phyloP scores from a whole-genome alignment of 345 rosid species.

The Rubroshorea leprosula region DNA sequence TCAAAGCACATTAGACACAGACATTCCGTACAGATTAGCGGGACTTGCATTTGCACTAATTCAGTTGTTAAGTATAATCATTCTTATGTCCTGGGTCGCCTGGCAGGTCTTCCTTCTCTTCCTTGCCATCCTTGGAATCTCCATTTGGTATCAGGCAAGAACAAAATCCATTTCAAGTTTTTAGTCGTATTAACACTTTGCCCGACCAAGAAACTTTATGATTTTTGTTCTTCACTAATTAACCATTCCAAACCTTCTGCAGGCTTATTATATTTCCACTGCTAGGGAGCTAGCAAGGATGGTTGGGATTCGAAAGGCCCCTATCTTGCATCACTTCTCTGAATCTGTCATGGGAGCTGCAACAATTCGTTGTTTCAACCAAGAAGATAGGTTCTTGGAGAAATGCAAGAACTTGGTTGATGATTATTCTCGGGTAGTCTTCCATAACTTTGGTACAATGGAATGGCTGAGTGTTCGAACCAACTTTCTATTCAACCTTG shows the following conservation, averaged over 20 bases:
- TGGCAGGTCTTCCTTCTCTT: conserved; percentile 65
- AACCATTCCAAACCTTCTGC: conserved; percentile 14
- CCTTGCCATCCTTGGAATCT: conserved; percentile 45
- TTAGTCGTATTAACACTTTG: neutral
- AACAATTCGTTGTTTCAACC: conserved; percentile 68
- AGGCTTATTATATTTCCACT: conserved; percentile 74
- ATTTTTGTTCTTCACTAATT: neutral
- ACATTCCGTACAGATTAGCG: conserved; percentile 70
- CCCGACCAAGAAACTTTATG: neutral
- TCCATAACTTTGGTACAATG: conserved; percentile 72
- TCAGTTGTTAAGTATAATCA: conserved; percentile 56
- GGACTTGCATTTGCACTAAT: conserved; percentile 74
- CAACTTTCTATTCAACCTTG: conserved; percentile 76
- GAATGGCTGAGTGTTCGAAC: conserved; percentile 84
- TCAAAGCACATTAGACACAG: conserved; percentile 69
- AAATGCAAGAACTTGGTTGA: conserved; percentile 43
- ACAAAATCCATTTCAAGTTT: neutral
- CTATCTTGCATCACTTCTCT: conserved; percentile 77
- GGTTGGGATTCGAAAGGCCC: conserved; percentile 73
- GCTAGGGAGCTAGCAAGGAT: conserved; percentile 91
- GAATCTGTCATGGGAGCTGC: conserved; percentile 72
- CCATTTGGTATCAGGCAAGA: conserved; percentile 61
- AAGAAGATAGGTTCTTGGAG: conserved; percentile 52
- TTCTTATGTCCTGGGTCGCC: conserved; percentile 57
- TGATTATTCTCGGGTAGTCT: conserved; percentile 55